Evolutionary conservation across 768 basidiomycete genomes (phyloP).

Genomic region (Xanthoconium stramineum): DNA sequence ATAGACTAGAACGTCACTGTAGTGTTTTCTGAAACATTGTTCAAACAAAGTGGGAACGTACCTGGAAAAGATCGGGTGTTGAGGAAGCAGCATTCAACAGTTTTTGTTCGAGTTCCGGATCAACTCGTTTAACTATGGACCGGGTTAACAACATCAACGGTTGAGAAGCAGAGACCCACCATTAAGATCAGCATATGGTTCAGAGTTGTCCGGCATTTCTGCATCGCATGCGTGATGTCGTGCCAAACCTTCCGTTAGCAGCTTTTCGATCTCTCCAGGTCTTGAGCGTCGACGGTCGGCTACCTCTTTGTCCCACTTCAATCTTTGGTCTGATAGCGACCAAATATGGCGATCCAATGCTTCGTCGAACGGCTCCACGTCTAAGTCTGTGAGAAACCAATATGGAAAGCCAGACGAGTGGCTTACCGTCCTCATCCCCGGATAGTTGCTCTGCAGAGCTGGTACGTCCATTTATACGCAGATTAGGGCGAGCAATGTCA

Average conservation of each 20-base stretch:
- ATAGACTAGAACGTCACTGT: constrained; percentile 36
- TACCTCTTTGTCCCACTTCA: constrained; percentile 73
- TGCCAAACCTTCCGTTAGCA: constrained; percentile 38
- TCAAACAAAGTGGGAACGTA: constrained; percentile 20
- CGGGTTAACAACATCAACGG: constrained; percentile 1
- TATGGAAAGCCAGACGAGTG: background rate
- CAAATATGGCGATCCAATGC: constrained; percentile 79
- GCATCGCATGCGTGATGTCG: constrained; percentile 32
- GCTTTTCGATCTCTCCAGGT: constrained; percentile 50
- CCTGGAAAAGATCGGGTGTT: constrained; percentile 52
- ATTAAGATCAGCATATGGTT: background rate
- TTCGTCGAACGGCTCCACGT: constrained; percentile 83
- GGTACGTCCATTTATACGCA: constrained; percentile 75
- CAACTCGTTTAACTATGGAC: constrained; percentile 20
- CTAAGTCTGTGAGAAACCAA: constrained; percentile 30
- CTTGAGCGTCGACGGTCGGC: constrained; percentile 62
- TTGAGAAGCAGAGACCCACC: constrained; percentile 7
- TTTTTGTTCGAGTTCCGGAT: constrained; percentile 22
- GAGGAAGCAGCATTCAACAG: constrained; percentile 38
- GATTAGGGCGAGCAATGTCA: constrained; percentile 60
- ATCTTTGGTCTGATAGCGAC: constrained; percentile 70
- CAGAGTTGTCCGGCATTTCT: constrained; percentile 18
- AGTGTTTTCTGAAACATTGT: background rate
- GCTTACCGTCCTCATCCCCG: constrained; percentile 50
- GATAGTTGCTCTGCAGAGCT: constrained; percentile 57